Percentiles rank a stretch among this genome's conserved stretches.
phyloP scores from a whole-genome alignment of 306 rosid genomes.

The Prosopis cineraria region DNA sequence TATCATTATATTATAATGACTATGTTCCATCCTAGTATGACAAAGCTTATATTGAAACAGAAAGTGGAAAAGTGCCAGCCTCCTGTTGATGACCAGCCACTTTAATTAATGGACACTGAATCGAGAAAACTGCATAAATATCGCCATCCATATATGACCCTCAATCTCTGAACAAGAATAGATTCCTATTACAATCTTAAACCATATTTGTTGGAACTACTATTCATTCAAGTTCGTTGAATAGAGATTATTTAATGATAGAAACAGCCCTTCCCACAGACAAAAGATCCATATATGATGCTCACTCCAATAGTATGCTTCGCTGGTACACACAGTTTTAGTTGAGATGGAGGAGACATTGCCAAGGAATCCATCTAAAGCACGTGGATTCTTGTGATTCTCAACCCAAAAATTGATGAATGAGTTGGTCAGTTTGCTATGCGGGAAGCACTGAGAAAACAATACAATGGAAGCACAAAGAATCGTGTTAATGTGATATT shows the following conservation, averaged over 20 bases:
- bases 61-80: background rate
- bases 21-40: background rate
- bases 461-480: background rate
- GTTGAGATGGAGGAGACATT: slow-evolving; percentile 7
- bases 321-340: background rate
- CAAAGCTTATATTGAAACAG: background rate
- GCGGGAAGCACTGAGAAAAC: background rate
- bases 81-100: background rate
- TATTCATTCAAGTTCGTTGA: background rate
- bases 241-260: background rate
- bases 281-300: slow-evolving; percentile 5
- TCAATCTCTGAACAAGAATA: background rate
- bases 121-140: background rate
- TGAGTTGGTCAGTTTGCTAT: background rate
- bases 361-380: background rate
- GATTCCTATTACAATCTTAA: background rate
- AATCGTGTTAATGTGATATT: slow-evolving; percentile 28
- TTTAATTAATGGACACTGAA: background rate
- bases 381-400: background rate
- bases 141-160: background rate
- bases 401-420: background rate
- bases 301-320: background rate
- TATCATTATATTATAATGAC: background rate
- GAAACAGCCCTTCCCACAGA: slow-evolving; percentile 1
- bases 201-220: background rate